Evolutionary conservation across 2,329 filamentous ascomycete species (phyloP).

Genomic region (Hirsutella minnesotensis): DNA sequence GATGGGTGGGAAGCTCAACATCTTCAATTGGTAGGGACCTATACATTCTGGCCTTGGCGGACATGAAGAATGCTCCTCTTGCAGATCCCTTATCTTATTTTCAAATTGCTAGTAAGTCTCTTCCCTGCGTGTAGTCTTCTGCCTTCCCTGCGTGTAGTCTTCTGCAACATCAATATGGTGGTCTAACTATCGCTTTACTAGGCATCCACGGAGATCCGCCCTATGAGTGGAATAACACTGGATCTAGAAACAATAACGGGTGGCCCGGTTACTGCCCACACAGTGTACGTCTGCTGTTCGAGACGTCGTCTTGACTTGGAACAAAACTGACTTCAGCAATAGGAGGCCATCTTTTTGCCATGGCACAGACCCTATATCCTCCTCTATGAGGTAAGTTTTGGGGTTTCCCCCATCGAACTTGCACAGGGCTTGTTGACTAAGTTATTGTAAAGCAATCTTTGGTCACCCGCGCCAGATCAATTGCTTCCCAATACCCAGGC

Average conservation of each 20-base stretch:
- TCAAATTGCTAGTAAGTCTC: neutral
- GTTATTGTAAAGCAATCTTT: neutral
- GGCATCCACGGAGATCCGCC: neutral
- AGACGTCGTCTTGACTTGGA: neutral
- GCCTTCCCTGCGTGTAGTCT: too few relatives aligned
- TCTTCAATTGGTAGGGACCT: too few relatives aligned
- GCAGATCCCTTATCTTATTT: neutral
- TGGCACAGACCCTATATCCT: neutral
- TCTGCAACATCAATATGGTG: too few relatives aligned
- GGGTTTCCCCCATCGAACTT: too few relatives aligned
- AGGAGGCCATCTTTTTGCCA: neutral
- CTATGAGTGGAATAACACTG: neutral
- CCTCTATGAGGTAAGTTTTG: neutral
- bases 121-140: too few relatives aligned
- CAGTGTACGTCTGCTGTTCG: neutral
- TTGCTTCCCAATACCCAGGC: neutral
- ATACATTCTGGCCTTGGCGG: neutral
- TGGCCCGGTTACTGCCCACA: neutral
- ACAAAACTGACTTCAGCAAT: neutral
- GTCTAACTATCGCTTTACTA: neutral
- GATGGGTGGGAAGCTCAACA: too few relatives aligned
- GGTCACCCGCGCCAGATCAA: neutral
- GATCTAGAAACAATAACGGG: neutral
- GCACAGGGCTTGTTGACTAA: too few relatives aligned
- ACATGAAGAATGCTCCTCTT: neutral